These are phyloP conservation scores for Lasiodiplodia sp. DNA, from an alignment of 2,329 filamentous ascomycete species.

Conservation along the genomic window DNA sequence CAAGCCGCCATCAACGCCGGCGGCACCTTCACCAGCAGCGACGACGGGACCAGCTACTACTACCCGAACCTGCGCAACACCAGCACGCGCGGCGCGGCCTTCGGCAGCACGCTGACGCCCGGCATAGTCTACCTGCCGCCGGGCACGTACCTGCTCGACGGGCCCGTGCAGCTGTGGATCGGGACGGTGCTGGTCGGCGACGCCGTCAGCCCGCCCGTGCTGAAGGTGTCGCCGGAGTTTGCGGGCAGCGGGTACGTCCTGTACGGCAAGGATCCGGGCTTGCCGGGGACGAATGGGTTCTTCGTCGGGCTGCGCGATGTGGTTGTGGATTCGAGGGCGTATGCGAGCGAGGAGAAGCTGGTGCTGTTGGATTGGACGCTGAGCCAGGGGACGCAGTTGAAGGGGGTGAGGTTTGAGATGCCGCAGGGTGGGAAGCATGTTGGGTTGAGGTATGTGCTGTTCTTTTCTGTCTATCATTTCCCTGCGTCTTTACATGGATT, in stretches of 20 bases:
- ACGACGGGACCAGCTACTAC: not conserved
- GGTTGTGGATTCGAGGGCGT: conserved; percentile 37
- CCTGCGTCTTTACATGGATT: not conserved
- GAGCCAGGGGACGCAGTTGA: conserved; percentile 39
- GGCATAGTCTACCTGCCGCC: conserved; percentile 39
- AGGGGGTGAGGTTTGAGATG: conserved; percentile 45
- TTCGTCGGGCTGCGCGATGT: conserved; percentile 40
- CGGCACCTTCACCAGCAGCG: not conserved
- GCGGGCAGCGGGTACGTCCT: conserved; percentile 26
- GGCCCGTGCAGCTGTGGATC: conserved; percentile 35
- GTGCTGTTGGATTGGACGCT: conserved; percentile 40
- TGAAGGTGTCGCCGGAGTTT: not conserved
- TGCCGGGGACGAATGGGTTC: conserved; percentile 36
- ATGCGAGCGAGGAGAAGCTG: conserved; percentile 30
- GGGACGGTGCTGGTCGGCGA: conserved; percentile 25
- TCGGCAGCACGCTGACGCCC: conserved; percentile 35
- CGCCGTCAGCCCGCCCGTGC: not conserved
- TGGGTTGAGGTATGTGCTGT: conserved; percentile 40
- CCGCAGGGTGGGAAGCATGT: conserved; percentile 43
- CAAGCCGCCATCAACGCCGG: conserved; percentile 20
- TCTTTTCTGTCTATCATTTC: too few relatives aligned
- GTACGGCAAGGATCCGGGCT: conserved; percentile 34
- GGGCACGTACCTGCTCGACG: conserved; percentile 37
- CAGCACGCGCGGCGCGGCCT: not conserved
- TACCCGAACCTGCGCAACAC: not conserved